Percentiles rank a stretch among this genome's conserved stretches.
Evolutionary conservation across 2,329 filamentous ascomycete species (phyloP).

Genomic region (Dactylellina drechsleri): DNA sequence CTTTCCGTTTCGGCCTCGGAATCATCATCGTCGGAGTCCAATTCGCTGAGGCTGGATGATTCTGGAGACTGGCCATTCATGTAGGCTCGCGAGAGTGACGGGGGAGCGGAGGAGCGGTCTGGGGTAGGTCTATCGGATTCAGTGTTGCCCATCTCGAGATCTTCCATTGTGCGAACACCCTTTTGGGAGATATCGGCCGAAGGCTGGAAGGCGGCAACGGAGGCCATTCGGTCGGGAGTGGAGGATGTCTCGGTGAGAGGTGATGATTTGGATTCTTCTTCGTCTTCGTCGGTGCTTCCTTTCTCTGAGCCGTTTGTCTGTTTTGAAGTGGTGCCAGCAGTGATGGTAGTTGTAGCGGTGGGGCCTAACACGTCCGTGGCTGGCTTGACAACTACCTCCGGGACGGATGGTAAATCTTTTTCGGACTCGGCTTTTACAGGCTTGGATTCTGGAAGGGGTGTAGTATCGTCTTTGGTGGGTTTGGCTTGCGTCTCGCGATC

Average conservation of each 20-base stretch:
- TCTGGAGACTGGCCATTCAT: slow-evolving; percentile 58
- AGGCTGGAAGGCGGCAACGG: slow-evolving; percentile 52
- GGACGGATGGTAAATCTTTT: slow-evolving; percentile 35
- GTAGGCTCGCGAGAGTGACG: slow-evolving; percentile 66
- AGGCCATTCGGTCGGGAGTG: slow-evolving; percentile 44
- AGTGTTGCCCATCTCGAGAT: slow-evolving; percentile 56
- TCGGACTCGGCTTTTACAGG: slow-evolving; percentile 16
- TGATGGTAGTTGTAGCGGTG: slow-evolving; percentile 15
- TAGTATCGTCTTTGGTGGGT: slow-evolving; percentile 33
- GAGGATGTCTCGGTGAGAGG: slow-evolving; percentile 51
- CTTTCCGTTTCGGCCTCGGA: slow-evolving; percentile 76
- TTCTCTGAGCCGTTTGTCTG: slow-evolving; percentile 44
- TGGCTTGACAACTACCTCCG: slow-evolving; percentile 32
- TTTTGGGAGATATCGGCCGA: slow-evolving; percentile 55
- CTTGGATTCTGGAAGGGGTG: slow-evolving; percentile 26
- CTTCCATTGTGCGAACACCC: slow-evolving; percentile 54
- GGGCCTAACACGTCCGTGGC: slow-evolving; percentile 48
- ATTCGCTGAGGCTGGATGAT: slow-evolving; percentile 59
- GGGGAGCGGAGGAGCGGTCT: slow-evolving; percentile 55
- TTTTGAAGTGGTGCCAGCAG: slow-evolving; percentile 22
- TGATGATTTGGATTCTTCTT: slow-evolving; percentile 53
- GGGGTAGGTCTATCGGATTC: slow-evolving; percentile 53
- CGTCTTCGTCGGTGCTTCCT: slow-evolving; percentile 52
- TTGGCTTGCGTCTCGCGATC: slow-evolving; percentile 48
- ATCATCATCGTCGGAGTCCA: slow-evolving; percentile 66